Evolutionary conservation across 352 stramenopile species (phyloP).

Genomic region (Pythium rhizo-oryzae): DNA sequence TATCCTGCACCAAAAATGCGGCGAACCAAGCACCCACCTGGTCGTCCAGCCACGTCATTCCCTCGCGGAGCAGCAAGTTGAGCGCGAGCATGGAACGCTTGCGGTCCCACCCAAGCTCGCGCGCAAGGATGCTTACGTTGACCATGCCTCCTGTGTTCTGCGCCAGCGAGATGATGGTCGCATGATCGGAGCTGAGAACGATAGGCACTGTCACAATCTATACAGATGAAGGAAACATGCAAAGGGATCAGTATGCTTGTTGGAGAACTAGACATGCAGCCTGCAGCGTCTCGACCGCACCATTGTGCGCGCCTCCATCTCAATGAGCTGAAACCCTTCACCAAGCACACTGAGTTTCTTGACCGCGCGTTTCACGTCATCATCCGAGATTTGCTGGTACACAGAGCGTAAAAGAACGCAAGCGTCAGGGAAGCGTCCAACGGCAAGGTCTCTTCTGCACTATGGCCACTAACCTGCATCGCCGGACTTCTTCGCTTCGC

Average conservation of each 20-base stretch:
- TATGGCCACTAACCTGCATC: slow-evolving; percentile 45
- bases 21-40: slow-evolving; percentile 45
- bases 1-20: neutral
- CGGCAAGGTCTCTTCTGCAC: neutral
- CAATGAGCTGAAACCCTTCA: slow-evolving; percentile 94
- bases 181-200: slow-evolving; percentile 95
- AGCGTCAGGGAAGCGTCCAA: neutral
- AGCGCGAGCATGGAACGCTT: slow-evolving; percentile 93
- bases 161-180: slow-evolving; percentile 90
- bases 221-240: neutral
- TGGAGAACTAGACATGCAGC: neutral
- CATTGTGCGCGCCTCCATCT: slow-evolving; percentile 93
- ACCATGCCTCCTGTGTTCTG: slow-evolving; percentile 90
- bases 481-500: slow-evolving; percentile 61
- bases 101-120: slow-evolving; percentile 87
- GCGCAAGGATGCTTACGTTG: slow-evolving; percentile 83
- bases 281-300: slow-evolving; percentile 30
- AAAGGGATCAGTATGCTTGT: neutral
- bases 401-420: neutral
- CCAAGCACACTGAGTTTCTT: slow-evolving; percentile 95
- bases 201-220: slow-evolving; percentile 95
- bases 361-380: slow-evolving; percentile 94
- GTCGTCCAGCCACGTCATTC: slow-evolving; percentile 97
- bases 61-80: slow-evolving; percentile 91
- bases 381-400: slow-evolving; percentile 81